Evolutionary conservation across 2,329 filamentous ascomycete species (phyloP), one percentile per base, ranked within the genome.

Genomic region (Alternaria alternata): DNA sequence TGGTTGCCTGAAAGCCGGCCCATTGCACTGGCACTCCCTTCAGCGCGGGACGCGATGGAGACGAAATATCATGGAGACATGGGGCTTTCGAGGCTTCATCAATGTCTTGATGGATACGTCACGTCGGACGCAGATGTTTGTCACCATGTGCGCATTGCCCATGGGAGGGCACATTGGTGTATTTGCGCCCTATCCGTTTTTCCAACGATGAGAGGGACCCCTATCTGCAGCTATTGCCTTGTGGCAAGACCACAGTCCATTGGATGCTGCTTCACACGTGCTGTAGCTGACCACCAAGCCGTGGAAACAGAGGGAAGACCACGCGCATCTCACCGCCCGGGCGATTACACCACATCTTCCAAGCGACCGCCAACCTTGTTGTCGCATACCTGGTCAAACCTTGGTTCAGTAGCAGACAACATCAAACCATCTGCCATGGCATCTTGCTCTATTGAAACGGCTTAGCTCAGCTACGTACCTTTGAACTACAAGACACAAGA

Each of bases 311-410:
- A 32, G 34, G 16, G 56, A 52, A 39, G 20, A 36, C 47, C 41
- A 47, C 55, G 36, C 43, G 56, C 54, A 16, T 39, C 65, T 59
- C 65, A 67, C 63, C 65, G 65, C 65, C 46, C 41, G 41, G n/a
- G 20, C 24, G 34, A 52, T 48, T 43, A 44, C 56, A 55, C 61
- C 49, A 51, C 47, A 36, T 52, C 48, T 14, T 7, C 42, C 36
- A 48, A 58, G 47, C 51, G 18, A 49, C 39, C 9, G 30, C 42
- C 34, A 20, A 44, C 18, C 20, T 44, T 44, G 44, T n/a, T 49
- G 42, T 34, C 34, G 44, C 46, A 51, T 48, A 53, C 48, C 24
- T 24, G 28, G 6, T 12, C 48, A 44, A 57, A 42, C 14, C 20
- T 32, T 44, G 26, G 46, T 20, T 41, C 32, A 63, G 38, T 22